A percentile compares a stretch with the other conserved stretches of the same genome.
These are phyloP conservation scores for Fusarium pseudocircinatum DNA, from an alignment of 2,329 filamentous ascomycete genomes.

Conservation along the genomic window DNA sequence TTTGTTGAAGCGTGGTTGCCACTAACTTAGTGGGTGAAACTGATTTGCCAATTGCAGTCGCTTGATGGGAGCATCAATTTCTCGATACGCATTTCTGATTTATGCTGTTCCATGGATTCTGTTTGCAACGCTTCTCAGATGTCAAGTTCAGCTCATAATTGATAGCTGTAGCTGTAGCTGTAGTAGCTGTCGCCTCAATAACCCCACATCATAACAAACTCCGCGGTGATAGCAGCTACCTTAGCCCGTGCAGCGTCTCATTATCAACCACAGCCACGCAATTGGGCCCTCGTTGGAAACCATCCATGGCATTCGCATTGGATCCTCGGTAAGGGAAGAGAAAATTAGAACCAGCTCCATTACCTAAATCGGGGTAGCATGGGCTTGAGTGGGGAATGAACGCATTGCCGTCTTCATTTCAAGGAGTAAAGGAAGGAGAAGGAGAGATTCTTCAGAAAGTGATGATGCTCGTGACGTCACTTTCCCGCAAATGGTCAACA, in stretches of 20 bases:
- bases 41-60: not conserved
- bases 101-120: not conserved
- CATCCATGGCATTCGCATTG: constrained; percentile 1
- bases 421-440: constrained; percentile 12
- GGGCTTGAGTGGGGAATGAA: constrained; percentile 20
- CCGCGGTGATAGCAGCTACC: not conserved
- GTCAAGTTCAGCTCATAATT: not conserved
- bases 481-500: constrained; percentile 25
- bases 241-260: not conserved
- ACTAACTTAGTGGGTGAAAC: not conserved
- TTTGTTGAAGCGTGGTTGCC: not conserved
- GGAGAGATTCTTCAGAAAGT: not conserved
- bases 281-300: constrained; percentile 9
- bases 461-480: constrained; percentile 39
- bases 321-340: constrained; percentile 15
- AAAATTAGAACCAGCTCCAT: not conserved
- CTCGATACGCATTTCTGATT: not conserved
- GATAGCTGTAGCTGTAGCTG: not conserved
- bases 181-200: not conserved
- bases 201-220: constrained; percentile 1
- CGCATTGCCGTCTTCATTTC: constrained; percentile 9
- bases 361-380: constrained; percentile 10
- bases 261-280: constrained; percentile 8
- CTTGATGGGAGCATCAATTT: not conserved
- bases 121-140: not conserved